Evolutionary conservation across 345 rosid genomes (phyloP).

Genomic region (Pistacia atlantica): DNA sequence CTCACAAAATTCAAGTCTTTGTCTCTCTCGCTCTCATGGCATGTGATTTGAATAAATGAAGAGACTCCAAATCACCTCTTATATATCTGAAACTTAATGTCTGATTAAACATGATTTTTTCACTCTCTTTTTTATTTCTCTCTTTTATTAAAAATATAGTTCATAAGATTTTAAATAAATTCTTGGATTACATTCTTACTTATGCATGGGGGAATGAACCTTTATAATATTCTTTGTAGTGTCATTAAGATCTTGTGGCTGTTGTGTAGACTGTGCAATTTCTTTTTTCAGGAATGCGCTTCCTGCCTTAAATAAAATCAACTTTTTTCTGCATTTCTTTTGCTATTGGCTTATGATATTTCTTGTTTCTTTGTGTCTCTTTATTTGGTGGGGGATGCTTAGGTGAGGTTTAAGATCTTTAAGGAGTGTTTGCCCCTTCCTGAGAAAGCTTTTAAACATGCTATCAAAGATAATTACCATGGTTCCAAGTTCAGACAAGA

Average conservation of each 20-base stretch:
- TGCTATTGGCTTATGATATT: slow-evolving; percentile 2
- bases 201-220: neutral
- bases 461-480: slow-evolving; percentile 34
- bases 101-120: neutral
- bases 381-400: neutral
- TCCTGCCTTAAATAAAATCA: neutral
- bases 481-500: slow-evolving; percentile 38
- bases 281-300: neutral
- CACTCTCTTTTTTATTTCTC: neutral
- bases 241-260: neutral
- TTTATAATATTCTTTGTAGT: neutral
- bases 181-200: neutral
- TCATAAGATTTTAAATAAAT: no score
- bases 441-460: slow-evolving; percentile 32
- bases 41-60: no score
- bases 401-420: slow-evolving; percentile 37
- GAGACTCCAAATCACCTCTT: no score
- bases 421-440: slow-evolving; percentile 39
- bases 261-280: neutral
- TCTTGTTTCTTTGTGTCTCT: neutral
- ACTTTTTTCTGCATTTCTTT: neutral
- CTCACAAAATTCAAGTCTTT: no score
- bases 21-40: no score
- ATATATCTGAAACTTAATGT: neutral
- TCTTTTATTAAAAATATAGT: no score